phyloP scores from a whole-genome alignment of 768 basidiomycete species.

The Erythrobasidium yunnanense region DNA sequence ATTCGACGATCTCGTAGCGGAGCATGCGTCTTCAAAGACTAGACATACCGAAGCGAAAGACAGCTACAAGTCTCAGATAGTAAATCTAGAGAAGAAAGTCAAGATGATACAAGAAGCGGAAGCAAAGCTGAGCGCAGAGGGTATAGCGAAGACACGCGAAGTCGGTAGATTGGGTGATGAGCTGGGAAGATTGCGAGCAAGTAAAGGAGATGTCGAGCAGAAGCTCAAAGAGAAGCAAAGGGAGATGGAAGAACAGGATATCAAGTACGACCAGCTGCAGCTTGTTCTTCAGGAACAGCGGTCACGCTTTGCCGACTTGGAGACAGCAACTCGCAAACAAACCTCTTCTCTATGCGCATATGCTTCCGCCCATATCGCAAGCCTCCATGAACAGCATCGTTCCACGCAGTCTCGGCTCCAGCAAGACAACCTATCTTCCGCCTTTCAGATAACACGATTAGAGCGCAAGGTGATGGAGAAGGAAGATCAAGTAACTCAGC shows the following conservation, averaged over 20 bases:
- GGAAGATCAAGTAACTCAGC: slow-evolving; percentile 9
- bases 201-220: slow-evolving; percentile 12
- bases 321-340: neutral
- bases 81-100: neutral
- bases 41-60: neutral
- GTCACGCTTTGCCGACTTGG: neutral
- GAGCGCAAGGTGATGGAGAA: slow-evolving; percentile 14
- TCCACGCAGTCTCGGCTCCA: neutral
- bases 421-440: neutral
- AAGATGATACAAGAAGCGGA: neutral
- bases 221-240: neutral
- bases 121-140: neutral
- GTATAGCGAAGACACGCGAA: slow-evolving; percentile 10
- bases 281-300: neutral
- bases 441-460: neutral
- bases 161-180: slow-evolving; percentile 1
- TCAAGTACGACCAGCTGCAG: no score
- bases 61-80: neutral
- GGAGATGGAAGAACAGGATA: neutral
- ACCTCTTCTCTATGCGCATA: neutral
- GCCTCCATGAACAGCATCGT: neutral
- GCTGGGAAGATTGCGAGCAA: neutral
- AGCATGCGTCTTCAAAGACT: neutral
- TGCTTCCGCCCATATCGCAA: neutral
- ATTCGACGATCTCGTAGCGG: slow-evolving; percentile 8